Evolutionary conservation across 306 rosid species (phyloP), one percentile per base, ranked within the genome.

Genomic region (Sindora glabra): DNA sequence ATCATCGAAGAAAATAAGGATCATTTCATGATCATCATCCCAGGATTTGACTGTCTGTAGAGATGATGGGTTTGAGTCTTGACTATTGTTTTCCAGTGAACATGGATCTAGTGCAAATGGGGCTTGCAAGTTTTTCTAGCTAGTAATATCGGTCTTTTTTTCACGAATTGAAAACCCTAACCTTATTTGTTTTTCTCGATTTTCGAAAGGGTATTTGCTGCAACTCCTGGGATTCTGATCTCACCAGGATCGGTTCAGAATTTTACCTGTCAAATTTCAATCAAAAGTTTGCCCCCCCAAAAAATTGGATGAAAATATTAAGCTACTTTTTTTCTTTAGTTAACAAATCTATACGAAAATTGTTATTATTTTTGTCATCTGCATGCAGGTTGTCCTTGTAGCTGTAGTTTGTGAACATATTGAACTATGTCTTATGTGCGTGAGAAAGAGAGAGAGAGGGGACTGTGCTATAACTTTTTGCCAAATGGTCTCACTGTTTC

Each of bases 371-470:
- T n/a, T n/a, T n/a, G n/a, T n/a, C n/a, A n/a, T 22, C 23, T 65
- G 69, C 74, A 64, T 65, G 81, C 79, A 76, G 72, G 61, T 68
- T 68, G 71, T 42, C 65, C 57, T 50, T 68, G 71, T 61, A 65
- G 77, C 64, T 68, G 71, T 69, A 72, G 76, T 72, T 4, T 29
- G 2, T 29, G 34, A 48, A n/a, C n/a, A n/a, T n/a, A n/a, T n/a
- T n/a, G 15, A n/a, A n/a, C n/a, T 11, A n/a, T 2, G 22, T 10
- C 15, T 1, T 14, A 38, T 29, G 57, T 32, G 29, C 4, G 67
- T 24, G 62, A 62, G 69, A 51, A 48, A 11, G n/a, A n/a, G n/a
- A n/a, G n/a, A n/a, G n/a, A n/a, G n/a, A n/a, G n/a, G n/a, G n/a
- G n/a, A n/a, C 27, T 61, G 50, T 44, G 51, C 6, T 5, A 41